Base-by-base conservation (phyloP, 331 rosid species). In the Cydonia oblonga region DNA sequence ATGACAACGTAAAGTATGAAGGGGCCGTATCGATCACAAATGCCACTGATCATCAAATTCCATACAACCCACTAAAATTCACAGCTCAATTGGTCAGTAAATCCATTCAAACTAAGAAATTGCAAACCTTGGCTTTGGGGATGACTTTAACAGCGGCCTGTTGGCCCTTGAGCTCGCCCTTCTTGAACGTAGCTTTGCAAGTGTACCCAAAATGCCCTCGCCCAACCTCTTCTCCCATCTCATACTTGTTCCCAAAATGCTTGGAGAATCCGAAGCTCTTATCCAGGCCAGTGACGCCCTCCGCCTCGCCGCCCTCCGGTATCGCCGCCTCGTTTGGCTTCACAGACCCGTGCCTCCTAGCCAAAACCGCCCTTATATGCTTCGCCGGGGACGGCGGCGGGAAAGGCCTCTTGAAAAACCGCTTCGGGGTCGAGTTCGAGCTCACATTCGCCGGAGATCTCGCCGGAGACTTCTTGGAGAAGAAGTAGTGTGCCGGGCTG, bases 361-460 rank as follows among this genome's bases (percentile, higher is more conserved):
- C 93, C 61, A 90, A 66, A 53, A 86, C 63, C 23, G 97, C 91
- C 82, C 75, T 74, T 56, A 93, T 85, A 53, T 90, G 98, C 85
- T 93, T 93, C 33, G 97, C 98, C 79, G 98, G 98, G 1, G 98
- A 93, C 10, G 96, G 96, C 3, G 98, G 97, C 20, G 91, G 91
- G 70, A 90, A 90, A 56, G 91, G 88, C 60, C 80, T 56, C 80
- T 25, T 84, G 72, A 93, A 87, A 57, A 93, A 81, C 78, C 96
- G 80, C 58, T 82, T 84, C 14, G 96, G 96, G 69, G 97, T 89
- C 11, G 89, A 75, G 35, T 84, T 83, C 16, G 89, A 80, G 68
- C 83, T 72, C 61, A 69, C 85, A 73, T 83, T 80, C 38, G 86
- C 82, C 79, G 92, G 86, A 83, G 96, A 86, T 86, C 95, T 89